These are phyloP conservation scores for Globisporangium canariense DNA, from an alignment of 352 stramenopile genomes.

Conservation along the genomic window DNA sequence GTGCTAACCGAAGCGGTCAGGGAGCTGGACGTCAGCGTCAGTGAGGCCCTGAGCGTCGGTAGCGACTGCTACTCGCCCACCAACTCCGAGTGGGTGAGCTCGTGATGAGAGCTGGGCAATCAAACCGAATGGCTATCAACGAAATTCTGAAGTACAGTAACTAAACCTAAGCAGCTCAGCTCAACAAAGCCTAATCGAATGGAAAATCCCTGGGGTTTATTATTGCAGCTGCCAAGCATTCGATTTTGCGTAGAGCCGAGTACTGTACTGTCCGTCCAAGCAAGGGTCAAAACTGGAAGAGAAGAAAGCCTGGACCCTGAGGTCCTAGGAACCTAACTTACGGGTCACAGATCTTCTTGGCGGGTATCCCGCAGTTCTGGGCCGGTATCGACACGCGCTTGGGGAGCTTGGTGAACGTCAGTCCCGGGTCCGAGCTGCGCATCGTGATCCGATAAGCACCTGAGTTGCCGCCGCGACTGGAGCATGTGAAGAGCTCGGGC, in stretches of 20 bases:
- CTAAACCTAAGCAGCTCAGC: neutral
- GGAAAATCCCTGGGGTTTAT: neutral
- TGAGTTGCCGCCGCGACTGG: conserved; percentile 17
- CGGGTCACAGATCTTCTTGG: neutral
- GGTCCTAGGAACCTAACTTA: neutral
- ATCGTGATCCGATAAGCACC: conserved; percentile 38
- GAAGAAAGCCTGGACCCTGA: too few relatives aligned
- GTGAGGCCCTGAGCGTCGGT: neutral
- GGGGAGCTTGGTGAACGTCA: conserved; percentile 4
- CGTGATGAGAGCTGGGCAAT: neutral
- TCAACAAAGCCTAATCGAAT: neutral
- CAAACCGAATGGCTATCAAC: neutral
- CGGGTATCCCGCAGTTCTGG: neutral
- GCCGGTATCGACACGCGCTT: neutral
- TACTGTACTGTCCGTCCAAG: neutral
- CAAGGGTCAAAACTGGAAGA: neutral
- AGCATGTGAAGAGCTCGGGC: conserved; percentile 32
- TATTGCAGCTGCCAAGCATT: neutral
- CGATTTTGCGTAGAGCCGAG: neutral
- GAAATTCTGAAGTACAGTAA: neutral
- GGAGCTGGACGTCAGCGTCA: conserved; percentile 18
- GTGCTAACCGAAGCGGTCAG: conserved; percentile 16
- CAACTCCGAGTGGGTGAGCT: conserved; percentile 5
- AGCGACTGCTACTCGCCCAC: conserved; percentile 5
- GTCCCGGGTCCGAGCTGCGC: conserved; percentile 22